Conservation (phyloP, 768 basidiomycete genomes). For the Leccinellum rugosiceps region DNA sequence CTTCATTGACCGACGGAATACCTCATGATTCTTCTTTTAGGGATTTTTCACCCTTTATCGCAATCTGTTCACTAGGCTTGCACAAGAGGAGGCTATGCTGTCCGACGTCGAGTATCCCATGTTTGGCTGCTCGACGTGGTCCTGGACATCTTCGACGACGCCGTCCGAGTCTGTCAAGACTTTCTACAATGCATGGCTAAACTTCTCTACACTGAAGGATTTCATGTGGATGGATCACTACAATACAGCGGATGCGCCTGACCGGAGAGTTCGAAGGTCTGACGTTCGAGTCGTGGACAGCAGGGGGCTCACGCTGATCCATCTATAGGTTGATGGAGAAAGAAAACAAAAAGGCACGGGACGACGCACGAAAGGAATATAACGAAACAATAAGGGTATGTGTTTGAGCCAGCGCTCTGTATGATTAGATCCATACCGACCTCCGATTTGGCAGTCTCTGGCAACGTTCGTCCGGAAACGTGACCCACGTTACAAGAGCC, state of each 20-base stretch:
- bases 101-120: constrained; percentile 61
- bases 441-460: constrained; percentile 48
- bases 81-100: constrained; percentile 64
- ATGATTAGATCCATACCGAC: not conserved
- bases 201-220: constrained; percentile 83
- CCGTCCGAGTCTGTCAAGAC: constrained; percentile 52
- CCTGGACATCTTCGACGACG: constrained; percentile 54
- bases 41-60: constrained; percentile 89
- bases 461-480: constrained; percentile 78
- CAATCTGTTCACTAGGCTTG: constrained; percentile 79
- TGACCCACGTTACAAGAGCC: constrained; percentile 81
- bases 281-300: constrained; percentile 7
- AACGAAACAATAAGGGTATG: constrained; percentile 86
- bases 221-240: constrained; percentile 88
- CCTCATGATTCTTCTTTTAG: constrained; percentile 37
- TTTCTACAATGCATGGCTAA: constrained; percentile 86
- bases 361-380: constrained; percentile 85
- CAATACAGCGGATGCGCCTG: constrained; percentile 81
- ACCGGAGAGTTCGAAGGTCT: constrained; percentile 77
- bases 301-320: not conserved
- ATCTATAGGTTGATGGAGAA: constrained; percentile 79
- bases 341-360: constrained; percentile 90
- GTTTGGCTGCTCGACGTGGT: constrained; percentile 78
- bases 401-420: not conserved
- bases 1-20: not conserved